Evolutionary conservation across 2,329 filamentous ascomycete species (phyloP).

Genomic region (Pezicula neosporulosa): DNA sequence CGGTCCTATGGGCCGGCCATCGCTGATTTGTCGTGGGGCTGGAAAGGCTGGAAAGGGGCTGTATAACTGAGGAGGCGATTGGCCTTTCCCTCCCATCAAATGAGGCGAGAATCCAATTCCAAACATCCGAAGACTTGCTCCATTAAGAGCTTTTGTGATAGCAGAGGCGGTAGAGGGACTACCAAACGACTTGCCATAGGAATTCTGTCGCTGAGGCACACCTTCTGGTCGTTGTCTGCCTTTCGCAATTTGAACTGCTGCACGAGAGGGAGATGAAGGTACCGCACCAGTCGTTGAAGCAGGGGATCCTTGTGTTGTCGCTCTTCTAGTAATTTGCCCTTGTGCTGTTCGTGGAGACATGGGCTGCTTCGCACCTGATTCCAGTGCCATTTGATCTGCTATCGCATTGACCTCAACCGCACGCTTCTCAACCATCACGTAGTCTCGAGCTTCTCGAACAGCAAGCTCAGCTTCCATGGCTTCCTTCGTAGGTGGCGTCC

Average conservation of each 20-base stretch:
- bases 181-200: conserved; percentile 78
- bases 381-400: conserved; percentile 89
- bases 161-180: conserved; percentile 80
- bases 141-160: conserved; percentile 91
- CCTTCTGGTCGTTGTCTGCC: conserved; percentile 59
- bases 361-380: conserved; percentile 46
- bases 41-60: conserved; percentile 85
- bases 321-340: conserved; percentile 66
- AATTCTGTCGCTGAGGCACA: conserved; percentile 68
- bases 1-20: conserved; percentile 55
- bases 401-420: conserved; percentile 96
- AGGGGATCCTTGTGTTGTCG: conserved; percentile 73
- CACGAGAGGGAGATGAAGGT: conserved; percentile 62
- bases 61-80: conserved; percentile 73
- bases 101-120: conserved; percentile 68
- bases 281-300: conserved; percentile 68
- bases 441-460: conserved; percentile 88
- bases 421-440: conserved; percentile 92
- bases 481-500: conserved; percentile 46
- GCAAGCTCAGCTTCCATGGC: conserved; percentile 62
- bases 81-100: conserved; percentile 52
- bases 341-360: conserved; percentile 55
- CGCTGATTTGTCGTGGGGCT: conserved; percentile 65
- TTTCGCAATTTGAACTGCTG: conserved; percentile 69
- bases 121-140: conserved; percentile 76